These are phyloP conservation scores for Phialophora tarda DNA, from an alignment of 2,329 filamentous ascomycete genomes.

Conservation along the genomic window DNA sequence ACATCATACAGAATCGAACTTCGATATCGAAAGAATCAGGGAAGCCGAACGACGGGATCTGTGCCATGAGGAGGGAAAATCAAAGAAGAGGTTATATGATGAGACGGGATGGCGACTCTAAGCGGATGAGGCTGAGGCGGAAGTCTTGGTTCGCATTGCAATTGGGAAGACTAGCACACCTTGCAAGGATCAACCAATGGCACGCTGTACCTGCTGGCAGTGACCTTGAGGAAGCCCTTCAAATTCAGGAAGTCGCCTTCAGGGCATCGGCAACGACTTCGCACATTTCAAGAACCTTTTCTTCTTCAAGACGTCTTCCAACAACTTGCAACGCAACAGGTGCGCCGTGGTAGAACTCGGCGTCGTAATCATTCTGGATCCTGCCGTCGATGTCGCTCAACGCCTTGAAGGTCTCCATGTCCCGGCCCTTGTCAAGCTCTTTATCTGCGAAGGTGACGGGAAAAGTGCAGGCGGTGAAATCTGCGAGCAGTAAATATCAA, in stretches of 20 bases:
- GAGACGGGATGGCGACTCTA: background rate
- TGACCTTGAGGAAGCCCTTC: background rate
- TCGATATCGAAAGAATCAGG: background rate
- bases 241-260: constrained; percentile 24
- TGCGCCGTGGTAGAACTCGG: constrained; percentile 44
- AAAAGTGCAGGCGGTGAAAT: constrained; percentile 39
- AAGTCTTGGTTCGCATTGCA: background rate
- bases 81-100: background rate
- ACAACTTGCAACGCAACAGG: constrained; percentile 44
- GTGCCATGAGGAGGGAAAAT: background rate
- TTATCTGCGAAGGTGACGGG: constrained; percentile 40
- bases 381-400: constrained; percentile 41
- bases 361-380: constrained; percentile 42
- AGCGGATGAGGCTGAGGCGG: background rate
- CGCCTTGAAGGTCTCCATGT: constrained; percentile 37
- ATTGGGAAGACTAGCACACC: background rate
- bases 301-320: constrained; percentile 43
- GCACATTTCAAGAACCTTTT: constrained; percentile 47
- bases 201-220: background rate
- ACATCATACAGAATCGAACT: background rate
- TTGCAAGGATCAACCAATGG: background rate
- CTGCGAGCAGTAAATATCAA: constrained; percentile 12
- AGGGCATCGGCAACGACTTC: constrained; percentile 46
- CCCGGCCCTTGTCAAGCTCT: constrained; percentile 31
- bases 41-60: background rate